A percentile compares a stretch with the other conserved stretches of the same genome.
phyloP scores from a whole-genome alignment of 441 rosid genomes.

The Flueggea neowawraea region DNA sequence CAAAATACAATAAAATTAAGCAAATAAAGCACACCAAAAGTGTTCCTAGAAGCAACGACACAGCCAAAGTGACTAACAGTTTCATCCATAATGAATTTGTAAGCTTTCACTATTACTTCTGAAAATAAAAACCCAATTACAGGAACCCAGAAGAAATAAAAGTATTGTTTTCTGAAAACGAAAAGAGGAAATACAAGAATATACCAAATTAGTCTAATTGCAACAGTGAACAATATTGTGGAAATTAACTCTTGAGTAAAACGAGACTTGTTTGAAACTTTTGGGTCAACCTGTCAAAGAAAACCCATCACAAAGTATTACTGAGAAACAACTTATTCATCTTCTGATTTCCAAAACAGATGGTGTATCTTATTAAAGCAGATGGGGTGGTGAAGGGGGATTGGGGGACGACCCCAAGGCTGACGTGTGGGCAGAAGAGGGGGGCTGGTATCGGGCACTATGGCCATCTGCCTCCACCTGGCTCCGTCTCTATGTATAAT shows the following conservation, averaged over 20 bases:
- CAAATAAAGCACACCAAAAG: too few relatives aligned
- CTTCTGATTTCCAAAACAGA: too few relatives aligned
- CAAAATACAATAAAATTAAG: neutral
- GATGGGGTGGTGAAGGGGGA: too few relatives aligned
- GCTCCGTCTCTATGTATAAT: too few relatives aligned
- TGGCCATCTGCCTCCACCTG: too few relatives aligned
- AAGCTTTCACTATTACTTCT: neutral
- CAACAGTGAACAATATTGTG: conserved; percentile 84
- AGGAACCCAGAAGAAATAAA: neutral
- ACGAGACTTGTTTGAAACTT: conserved; percentile 76
- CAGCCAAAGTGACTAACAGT: neutral
- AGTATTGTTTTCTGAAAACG: conserved; percentile 2
- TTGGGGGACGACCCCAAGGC: too few relatives aligned
- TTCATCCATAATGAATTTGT: neutral
- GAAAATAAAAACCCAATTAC: neutral
- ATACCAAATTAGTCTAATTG: conserved; percentile 83
- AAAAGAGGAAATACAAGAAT: conserved; percentile 12
- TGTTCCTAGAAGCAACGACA: neutral
- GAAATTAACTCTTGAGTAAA: conserved; percentile 87
- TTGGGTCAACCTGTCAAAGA: conserved; percentile 70
- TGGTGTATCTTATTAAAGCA: too few relatives aligned
- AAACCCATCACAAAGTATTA: conserved; percentile 9
- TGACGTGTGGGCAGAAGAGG: too few relatives aligned
- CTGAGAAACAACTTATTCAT: too few relatives aligned
- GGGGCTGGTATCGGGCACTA: too few relatives aligned